Evolutionary conservation across 352 stramenopile genomes (phyloP).

Genomic region (Globisporangium okanoganense): DNA sequence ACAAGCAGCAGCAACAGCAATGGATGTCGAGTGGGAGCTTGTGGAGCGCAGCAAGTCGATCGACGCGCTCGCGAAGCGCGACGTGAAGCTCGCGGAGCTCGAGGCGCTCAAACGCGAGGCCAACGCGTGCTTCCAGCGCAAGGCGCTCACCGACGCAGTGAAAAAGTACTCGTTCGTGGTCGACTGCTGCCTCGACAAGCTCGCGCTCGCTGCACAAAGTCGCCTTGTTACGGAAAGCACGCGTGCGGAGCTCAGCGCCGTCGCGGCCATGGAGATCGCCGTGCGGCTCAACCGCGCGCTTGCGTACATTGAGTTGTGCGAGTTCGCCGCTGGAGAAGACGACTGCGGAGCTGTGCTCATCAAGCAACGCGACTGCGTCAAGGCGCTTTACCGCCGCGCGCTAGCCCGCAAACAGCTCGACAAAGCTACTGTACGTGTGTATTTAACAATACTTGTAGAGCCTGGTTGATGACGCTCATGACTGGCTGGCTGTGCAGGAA

Average conservation of each 20-base stretch:
- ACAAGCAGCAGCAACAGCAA: constrained; percentile 5
- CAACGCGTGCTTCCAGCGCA: constrained; percentile 54
- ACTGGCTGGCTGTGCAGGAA: constrained; percentile 16
- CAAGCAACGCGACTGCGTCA: constrained; percentile 74
- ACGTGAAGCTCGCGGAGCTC: constrained; percentile 22
- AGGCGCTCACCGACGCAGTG: constrained; percentile 38
- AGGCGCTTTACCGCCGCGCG: constrained; percentile 88
- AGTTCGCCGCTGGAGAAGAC: constrained; percentile 30
- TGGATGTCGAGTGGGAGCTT: constrained; percentile 24
- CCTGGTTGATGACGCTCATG: background rate
- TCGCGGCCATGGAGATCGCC: constrained; percentile 33
- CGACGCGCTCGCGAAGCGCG: constrained; percentile 6
- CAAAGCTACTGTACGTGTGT: constrained; percentile 37
- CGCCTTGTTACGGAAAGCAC: no score
- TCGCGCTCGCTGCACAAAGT: background rate
- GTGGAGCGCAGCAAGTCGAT: constrained; percentile 18
- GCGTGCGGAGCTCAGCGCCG: background rate
- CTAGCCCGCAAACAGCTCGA: constrained; percentile 68
- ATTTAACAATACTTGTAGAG: background rate
- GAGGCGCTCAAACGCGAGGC: constrained; percentile 53
- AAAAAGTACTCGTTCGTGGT: constrained; percentile 41
- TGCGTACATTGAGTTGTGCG: constrained; percentile 36
- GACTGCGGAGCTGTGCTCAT: constrained; percentile 73
- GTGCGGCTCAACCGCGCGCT: constrained; percentile 69
- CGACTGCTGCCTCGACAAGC: constrained; percentile 8